Percentiles rank a stretch among this genome's conserved stretches.
Evolutionary conservation across 139 green algal genomes (phyloP).

Genomic region (Micromonas pusilla): DNA sequence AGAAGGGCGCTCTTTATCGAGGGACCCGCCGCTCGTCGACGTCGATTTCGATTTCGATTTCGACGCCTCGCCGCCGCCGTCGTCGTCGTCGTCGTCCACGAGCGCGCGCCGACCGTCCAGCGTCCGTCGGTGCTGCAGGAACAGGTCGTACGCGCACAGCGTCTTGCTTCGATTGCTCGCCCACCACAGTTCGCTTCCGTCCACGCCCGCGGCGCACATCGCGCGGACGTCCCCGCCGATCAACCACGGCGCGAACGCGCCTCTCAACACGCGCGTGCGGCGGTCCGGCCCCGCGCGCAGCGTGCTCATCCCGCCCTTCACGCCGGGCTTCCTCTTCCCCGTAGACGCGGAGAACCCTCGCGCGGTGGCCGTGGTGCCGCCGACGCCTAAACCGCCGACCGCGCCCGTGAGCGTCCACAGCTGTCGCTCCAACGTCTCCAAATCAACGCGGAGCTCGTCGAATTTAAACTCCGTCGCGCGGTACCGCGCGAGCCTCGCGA

Average conservation of each 20-base stretch:
- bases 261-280: neutral
- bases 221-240: neutral
- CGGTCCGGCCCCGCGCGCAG: neutral
- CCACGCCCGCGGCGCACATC: neutral
- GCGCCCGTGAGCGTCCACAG: slow-evolving; percentile 14
- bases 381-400: neutral
- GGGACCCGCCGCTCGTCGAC: no score
- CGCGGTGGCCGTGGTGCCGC: neutral
- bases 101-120: neutral
- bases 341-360: neutral
- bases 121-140: neutral
- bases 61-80: no score
- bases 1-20: no score
- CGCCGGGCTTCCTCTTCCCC: neutral
- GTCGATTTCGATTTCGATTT: no score
- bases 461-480: slow-evolving; percentile 2
- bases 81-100: neutral
- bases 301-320: neutral
- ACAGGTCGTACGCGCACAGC: slow-evolving; percentile 13
- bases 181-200: slow-evolving; percentile 4
- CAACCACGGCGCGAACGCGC: neutral
- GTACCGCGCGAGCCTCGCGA: neutral
- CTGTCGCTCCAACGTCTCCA: slow-evolving; percentile 12
- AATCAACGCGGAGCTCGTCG: neutral
- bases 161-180: neutral